These are phyloP conservation scores for Juglanconis juglandina DNA, from an alignment of 2,329 filamentous ascomycete genomes.

Conservation along the genomic window DNA sequence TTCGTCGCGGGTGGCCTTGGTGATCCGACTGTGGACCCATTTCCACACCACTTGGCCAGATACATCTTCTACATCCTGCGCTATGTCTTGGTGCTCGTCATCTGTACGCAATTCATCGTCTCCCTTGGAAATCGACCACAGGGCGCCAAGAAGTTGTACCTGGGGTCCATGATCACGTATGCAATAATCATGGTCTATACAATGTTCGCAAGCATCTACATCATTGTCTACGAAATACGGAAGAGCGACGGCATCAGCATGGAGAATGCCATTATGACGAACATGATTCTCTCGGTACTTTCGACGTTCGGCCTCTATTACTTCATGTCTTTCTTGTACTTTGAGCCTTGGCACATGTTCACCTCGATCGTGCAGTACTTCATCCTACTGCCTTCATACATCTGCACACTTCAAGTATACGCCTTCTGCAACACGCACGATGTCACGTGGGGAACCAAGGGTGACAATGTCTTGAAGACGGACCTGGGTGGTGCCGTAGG, in stretches of 20 bases:
- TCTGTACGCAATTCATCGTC: constrained; percentile 92
- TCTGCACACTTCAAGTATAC: constrained; percentile 96
- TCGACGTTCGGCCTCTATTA: constrained; percentile 94
- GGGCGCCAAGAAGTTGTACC: constrained; percentile 86
- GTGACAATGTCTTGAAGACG: constrained; percentile 90
- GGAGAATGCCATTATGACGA: constrained; percentile 89
- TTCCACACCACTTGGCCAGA: constrained; percentile 79
- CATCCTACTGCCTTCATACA: constrained; percentile 84
- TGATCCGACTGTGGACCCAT: constrained; percentile 78
- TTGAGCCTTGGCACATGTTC: constrained; percentile 99
- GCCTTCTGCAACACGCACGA: constrained; percentile 99
- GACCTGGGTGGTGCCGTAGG: constrained; percentile 85
- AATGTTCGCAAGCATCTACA: constrained; percentile 82
- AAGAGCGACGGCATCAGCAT: constrained; percentile 53
- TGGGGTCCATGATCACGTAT: constrained; percentile 86
- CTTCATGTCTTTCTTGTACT: constrained; percentile 91
- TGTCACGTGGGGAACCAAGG: constrained; percentile 98
- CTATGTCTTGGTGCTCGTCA: constrained; percentile 82
- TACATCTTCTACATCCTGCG: constrained; percentile 84
- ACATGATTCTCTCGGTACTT: constrained; percentile 83
- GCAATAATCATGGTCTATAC: constrained; percentile 94
- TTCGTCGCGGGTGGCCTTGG: constrained; percentile 90
- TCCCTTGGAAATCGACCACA: constrained; percentile 95
- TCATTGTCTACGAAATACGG: constrained; percentile 77
- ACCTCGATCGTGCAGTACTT: constrained; percentile 91